Evolutionary conservation across 768 basidiomycete species (phyloP), one percentile per base, ranked within the genome.

Genomic region (Hygrocybe punicea): DNA sequence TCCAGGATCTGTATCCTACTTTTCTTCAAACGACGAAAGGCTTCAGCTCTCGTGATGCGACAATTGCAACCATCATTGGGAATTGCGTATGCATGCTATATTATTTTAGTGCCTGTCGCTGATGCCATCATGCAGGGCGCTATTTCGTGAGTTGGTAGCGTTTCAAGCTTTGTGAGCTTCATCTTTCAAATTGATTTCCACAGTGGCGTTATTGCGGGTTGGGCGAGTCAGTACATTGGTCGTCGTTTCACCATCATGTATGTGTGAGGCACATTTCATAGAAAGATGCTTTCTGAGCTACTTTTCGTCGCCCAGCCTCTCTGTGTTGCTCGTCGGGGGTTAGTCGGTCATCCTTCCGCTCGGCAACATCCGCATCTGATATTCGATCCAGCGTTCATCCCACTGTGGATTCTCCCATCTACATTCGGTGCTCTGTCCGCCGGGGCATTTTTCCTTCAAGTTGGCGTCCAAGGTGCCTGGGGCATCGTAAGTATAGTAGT

Each of bases 381-480:
- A 10, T 6, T 17, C 5, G 6, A 16, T 4, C 4, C 40, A 78
- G 78, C 70, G 1, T 79, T 78, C 72, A 88, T 90, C 62, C 88
- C 88, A 0, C 76, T 94, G 1, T 95, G 93, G 93, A 89, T 93
- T 62, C 63, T 96, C 6, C 93, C 93, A 2, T 71, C 63, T 6
- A 71, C 78, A 1, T 94, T 94, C 69, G 68, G 80, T 1, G 79
- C 75, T 1, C 84, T 97, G 8, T 66, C 89, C 0, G 91, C 90
- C 0, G 91, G 91, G 8, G 93, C 91, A 1, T 96, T 95, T 73
- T 92, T 82, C 62, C 76, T 93, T 14, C 92, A 94, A 65, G 83
- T 91, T 61, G 91, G 90, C 51, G 90, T 95, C 0, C 93, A 96
- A 68, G 92, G 91, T 2, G 92, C 91, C 36, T 93, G 90, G 89